Percentiles rank a stretch among this genome's conserved stretches.
These are phyloP conservation scores for Pestalotiopsis sp. DNA, from an alignment of 2,329 filamentous ascomycete genomes.

Conservation along the genomic window DNA sequence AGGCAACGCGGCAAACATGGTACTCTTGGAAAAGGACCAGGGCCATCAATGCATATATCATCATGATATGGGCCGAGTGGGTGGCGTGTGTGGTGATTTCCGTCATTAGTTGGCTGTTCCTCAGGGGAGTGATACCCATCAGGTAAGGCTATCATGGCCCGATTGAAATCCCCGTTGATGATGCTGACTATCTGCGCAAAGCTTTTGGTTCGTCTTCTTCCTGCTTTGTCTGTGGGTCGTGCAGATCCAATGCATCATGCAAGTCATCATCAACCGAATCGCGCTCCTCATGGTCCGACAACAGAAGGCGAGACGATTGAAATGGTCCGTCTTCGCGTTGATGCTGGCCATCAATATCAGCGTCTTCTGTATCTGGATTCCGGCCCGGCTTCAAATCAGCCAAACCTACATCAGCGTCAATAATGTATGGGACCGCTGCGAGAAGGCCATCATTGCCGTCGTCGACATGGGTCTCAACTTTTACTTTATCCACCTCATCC, in stretches of 20 bases:
- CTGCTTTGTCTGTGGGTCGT: constrained; percentile 17
- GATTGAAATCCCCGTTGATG: not conserved
- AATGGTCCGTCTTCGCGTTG: constrained; percentile 43
- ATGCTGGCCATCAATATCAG: constrained; percentile 51
- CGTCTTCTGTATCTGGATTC: constrained; percentile 56
- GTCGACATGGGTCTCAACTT: constrained; percentile 48
- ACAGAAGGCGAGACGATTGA: constrained; percentile 36
- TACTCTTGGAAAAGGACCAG: constrained; percentile 22
- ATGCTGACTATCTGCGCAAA: not conserved
- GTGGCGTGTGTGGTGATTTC: constrained; percentile 26
- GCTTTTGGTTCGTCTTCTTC: constrained; percentile 14
- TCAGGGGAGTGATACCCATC: constrained; percentile 5
- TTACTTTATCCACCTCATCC: constrained; percentile 51
- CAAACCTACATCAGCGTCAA: constrained; percentile 44
- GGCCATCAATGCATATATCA: constrained; percentile 28
- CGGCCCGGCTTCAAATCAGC: constrained; percentile 44
- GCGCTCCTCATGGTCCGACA: constrained; percentile 43
- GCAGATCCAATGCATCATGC: constrained; percentile 50
- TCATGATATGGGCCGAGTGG: constrained; percentile 36
- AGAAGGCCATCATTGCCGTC: constrained; percentile 51
- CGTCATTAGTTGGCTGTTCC: constrained; percentile 28
- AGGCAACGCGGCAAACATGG: constrained; percentile 30
- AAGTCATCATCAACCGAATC: constrained; percentile 56
- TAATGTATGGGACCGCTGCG: constrained; percentile 50
- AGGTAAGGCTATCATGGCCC: constrained; percentile 6